Evolutionary conservation across 2,329 filamentous ascomycete species (phyloP).

Genomic region (Taxawa tesnikishii): DNA sequence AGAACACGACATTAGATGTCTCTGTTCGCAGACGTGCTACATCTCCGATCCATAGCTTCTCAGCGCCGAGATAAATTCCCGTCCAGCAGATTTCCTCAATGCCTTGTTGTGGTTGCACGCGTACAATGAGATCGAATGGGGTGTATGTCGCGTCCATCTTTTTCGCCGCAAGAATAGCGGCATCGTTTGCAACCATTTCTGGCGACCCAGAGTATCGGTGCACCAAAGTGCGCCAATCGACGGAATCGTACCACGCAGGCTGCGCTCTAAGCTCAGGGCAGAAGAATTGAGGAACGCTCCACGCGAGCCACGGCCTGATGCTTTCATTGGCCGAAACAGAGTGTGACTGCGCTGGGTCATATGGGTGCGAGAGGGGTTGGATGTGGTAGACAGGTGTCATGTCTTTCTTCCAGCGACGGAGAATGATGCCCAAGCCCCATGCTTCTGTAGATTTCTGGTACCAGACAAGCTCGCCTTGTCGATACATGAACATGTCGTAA

Average conservation of each 20-base stretch:
- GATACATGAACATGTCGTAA: slow-evolving; percentile 36
- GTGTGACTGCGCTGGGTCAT: slow-evolving; percentile 7
- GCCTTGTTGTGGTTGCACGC: slow-evolving; percentile 21
- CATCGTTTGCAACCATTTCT: slow-evolving; percentile 43
- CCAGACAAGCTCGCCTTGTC: slow-evolving; percentile 45
- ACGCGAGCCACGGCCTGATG: slow-evolving; percentile 46
- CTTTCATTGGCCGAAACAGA: slow-evolving; percentile 26
- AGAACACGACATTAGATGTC: slow-evolving; percentile 34
- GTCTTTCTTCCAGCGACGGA: slow-evolving; percentile 27
- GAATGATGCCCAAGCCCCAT: slow-evolving; percentile 42
- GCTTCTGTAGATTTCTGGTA: slow-evolving; percentile 37
- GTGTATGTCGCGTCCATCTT: slow-evolving; percentile 43
- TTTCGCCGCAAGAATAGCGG: slow-evolving; percentile 45
- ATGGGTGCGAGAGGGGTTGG: slow-evolving; percentile 29
- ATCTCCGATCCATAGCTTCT: slow-evolving; percentile 50
- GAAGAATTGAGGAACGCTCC: slow-evolving; percentile 42
- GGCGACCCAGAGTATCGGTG: slow-evolving; percentile 24
- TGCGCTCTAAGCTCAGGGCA: slow-evolving; percentile 29
- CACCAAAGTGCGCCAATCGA: slow-evolving; percentile 37
- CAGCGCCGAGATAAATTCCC: slow-evolving; percentile 44
- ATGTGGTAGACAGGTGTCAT: slow-evolving; percentile 15
- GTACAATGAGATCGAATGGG: slow-evolving; percentile 35
- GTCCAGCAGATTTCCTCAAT: slow-evolving; percentile 34
- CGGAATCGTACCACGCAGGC: slow-evolving; percentile 32
- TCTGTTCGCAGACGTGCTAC: slow-evolving; percentile 38